Percentiles rank a stretch among this genome's conserved stretches.
phyloP scores from a whole-genome alignment of 2,329 filamentous ascomycete species.

The Aureobasidium sp. region DNA sequence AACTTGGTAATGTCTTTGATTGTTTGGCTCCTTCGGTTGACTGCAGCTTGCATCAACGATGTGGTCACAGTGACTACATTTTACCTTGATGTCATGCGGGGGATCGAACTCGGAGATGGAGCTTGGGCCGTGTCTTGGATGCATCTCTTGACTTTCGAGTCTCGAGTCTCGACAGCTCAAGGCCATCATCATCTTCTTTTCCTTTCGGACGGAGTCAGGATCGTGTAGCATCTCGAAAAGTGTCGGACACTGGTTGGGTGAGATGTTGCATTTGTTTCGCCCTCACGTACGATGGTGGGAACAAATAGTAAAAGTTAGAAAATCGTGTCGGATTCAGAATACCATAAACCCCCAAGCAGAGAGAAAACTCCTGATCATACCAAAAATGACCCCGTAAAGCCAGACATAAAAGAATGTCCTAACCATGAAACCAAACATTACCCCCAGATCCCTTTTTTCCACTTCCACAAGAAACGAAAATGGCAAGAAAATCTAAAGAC shows the following conservation, averaged over 20 bases:
- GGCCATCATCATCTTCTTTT: too few relatives aligned
- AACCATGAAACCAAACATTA: not conserved
- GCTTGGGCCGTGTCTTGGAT: not conserved
- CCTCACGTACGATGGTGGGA: too few relatives aligned
- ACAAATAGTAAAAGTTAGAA: not conserved
- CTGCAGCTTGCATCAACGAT: not conserved
- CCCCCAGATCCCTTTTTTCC: not conserved
- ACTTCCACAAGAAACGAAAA: not conserved
- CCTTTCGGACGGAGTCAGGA: too few relatives aligned
- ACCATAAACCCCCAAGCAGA: not conserved
- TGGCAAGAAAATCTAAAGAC: slow-evolving; percentile 21
- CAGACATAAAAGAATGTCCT: not conserved
- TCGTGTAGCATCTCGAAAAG: too few relatives aligned
- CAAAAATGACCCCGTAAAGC: not conserved
- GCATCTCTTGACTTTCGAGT: too few relatives aligned
- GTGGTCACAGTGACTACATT: slow-evolving; percentile 6
- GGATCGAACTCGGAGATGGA: not conserved
- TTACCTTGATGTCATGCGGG: slow-evolving; percentile 11
- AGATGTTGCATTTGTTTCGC: too few relatives aligned
- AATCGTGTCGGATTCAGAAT: not conserved
- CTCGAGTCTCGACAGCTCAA: too few relatives aligned
- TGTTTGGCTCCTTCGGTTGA: not conserved
- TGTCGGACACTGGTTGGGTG: too few relatives aligned
- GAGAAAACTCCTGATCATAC: not conserved
- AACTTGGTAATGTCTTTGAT: not conserved